A percentile compares a stretch with the other conserved stretches of the same genome.
phyloP scores from a whole-genome alignment of 371 early-diverging fungal genomes.

The Mortierella sp. region DNA sequence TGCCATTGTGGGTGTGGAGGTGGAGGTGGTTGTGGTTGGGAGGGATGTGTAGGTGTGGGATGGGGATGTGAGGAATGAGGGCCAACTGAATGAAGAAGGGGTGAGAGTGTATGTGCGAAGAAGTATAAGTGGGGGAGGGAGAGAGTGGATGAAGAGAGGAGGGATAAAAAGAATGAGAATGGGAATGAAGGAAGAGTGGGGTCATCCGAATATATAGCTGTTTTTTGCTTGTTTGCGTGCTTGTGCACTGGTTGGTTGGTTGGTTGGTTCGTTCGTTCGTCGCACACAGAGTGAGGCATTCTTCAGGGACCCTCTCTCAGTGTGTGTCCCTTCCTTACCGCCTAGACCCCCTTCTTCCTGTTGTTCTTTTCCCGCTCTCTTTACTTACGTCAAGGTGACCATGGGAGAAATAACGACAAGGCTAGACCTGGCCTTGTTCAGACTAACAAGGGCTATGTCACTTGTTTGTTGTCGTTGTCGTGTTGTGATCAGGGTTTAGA shows the following conservation, averaged over 20 bases:
- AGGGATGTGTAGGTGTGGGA: slow-evolving; percentile 15
- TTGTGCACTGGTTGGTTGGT: neutral
- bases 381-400: slow-evolving; percentile 36
- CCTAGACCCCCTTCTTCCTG: neutral
- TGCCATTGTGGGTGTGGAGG: neutral
- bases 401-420: neutral
- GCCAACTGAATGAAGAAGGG: slow-evolving; percentile 14
- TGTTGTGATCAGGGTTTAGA: neutral
- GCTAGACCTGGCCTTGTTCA: neutral
- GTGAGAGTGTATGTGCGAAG: neutral
- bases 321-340: neutral
- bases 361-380: neutral
- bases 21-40: slow-evolving; percentile 1
- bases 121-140: neutral
- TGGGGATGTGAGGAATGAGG: slow-evolving; percentile 13
- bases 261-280: neutral
- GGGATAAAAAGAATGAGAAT: neutral
- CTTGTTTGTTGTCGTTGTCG: neutral
- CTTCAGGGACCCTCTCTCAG: too few species aligned
- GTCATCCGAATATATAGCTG: neutral
- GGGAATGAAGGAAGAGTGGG: neutral
- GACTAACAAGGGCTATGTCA: neutral
- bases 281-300: neutral
- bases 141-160: neutral
- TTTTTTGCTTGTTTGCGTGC: neutral